Evolutionary conservation across 2,329 filamentous ascomycete species (phyloP).

Genomic region (Didymella pomorum): DNA sequence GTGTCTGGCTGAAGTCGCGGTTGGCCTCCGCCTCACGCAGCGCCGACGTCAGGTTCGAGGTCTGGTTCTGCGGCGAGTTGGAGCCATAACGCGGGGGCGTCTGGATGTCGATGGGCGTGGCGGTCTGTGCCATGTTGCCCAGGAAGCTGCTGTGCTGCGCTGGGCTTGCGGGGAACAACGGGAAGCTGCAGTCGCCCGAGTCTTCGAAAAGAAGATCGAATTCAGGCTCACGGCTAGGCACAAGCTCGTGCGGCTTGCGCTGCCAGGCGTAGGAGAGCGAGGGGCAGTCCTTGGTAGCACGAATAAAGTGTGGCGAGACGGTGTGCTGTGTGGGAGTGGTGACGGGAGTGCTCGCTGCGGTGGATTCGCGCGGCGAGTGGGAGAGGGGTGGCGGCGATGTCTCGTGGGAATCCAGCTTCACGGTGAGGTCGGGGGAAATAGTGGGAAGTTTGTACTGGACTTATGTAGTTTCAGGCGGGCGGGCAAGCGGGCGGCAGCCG

Average conservation of each 20-base stretch:
- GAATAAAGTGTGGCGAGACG: slow-evolving; percentile 52
- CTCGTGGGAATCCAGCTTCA: slow-evolving; percentile 64
- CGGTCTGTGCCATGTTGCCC: slow-evolving; percentile 60
- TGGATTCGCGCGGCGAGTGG: slow-evolving; percentile 62
- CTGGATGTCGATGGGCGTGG: slow-evolving; percentile 68
- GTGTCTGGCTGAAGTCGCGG: slow-evolving; percentile 42
- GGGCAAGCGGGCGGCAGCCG: slow-evolving; percentile 16
- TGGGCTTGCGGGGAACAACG: slow-evolving; percentile 49
- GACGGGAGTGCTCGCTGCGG: slow-evolving; percentile 61
- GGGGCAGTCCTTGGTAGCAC: slow-evolving; percentile 51
- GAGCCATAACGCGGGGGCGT: slow-evolving; percentile 62
- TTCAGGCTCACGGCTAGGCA: slow-evolving; percentile 41
- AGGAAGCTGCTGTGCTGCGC: slow-evolving; percentile 27
- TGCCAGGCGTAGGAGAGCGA: slow-evolving; percentile 56
- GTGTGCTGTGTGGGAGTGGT: slow-evolving; percentile 50
- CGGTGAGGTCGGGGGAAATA: slow-evolving; percentile 34
- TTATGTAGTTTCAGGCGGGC: slow-evolving; percentile 15
- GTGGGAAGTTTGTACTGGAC: slow-evolving; percentile 4
- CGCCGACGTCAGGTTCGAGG: slow-evolving; percentile 69
- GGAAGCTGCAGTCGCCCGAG: slow-evolving; percentile 53
- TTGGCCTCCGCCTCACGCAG: slow-evolving; percentile 59
- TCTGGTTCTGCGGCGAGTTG: slow-evolving; percentile 67
- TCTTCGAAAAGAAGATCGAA: slow-evolving; percentile 52
- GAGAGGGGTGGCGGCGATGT: slow-evolving; percentile 60
- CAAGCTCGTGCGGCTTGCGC: slow-evolving; percentile 51